Evolutionary conservation across 1,284 basidiomycete species (phyloP).

Genomic region (Ustilago vetiveriae): DNA sequence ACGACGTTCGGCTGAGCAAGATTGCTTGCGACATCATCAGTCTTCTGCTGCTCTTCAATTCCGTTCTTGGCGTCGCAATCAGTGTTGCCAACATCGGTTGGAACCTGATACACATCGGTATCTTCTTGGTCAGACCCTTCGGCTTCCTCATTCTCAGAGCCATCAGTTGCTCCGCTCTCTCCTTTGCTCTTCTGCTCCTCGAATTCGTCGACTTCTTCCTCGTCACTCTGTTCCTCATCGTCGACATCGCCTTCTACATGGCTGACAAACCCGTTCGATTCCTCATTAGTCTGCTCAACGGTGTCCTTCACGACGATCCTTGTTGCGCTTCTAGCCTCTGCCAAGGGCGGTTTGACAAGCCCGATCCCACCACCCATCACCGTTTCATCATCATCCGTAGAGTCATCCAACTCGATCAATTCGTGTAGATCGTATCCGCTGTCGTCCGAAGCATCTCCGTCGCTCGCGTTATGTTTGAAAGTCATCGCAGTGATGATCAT

Average conservation of each 20-base stretch:
- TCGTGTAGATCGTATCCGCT: slow-evolving; percentile 16
- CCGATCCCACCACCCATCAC: too few relatives aligned
- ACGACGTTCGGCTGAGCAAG: too few relatives aligned
- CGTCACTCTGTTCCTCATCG: background rate
- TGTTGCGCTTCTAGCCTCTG: too few relatives aligned
- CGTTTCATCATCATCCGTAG: slow-evolving; percentile 26
- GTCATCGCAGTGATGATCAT: too few relatives aligned
- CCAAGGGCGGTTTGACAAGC: too few relatives aligned
- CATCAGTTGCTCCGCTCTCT: background rate
- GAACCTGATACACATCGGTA: background rate
- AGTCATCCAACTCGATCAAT: slow-evolving; percentile 7
- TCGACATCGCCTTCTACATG: background rate
- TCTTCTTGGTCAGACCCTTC: background rate
- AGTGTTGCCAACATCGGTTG: too few relatives aligned
- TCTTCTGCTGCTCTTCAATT: too few relatives aligned
- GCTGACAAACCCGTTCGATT: background rate
- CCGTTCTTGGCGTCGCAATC: too few relatives aligned
- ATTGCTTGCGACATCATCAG: too few relatives aligned
- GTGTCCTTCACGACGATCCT: too few relatives aligned
- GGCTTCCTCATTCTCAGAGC: background rate
- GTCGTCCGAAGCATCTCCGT: slow-evolving; percentile 5
- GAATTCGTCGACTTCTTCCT: background rate
- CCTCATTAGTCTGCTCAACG: background rate
- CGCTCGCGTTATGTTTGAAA: background rate
- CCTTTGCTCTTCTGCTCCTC: background rate